phyloP scores from a whole-genome alignment of 768 basidiomycete species.

The Leucosporidium yakuticum region DNA sequence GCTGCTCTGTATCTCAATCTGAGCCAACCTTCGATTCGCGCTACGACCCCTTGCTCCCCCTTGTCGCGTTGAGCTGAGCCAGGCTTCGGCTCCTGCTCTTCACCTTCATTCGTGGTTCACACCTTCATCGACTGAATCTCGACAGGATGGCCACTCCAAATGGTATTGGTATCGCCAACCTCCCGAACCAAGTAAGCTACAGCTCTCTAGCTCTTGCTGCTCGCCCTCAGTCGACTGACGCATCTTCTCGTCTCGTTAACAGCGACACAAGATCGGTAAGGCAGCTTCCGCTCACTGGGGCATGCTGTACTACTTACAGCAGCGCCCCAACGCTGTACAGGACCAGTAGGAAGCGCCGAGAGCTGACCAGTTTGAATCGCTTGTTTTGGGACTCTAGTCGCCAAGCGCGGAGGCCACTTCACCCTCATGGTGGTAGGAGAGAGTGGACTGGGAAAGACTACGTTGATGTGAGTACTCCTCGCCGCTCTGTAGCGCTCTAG shows the following conservation, averaged over 20 bases:
- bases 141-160: neutral
- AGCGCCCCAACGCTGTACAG: no score
- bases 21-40: neutral
- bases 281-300: neutral
- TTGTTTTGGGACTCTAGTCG: constrained; percentile 49
- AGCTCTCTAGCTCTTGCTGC: neutral
- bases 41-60: no score
- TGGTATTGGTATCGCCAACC: constrained; percentile 71
- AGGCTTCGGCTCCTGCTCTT: no score
- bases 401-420: constrained; percentile 93
- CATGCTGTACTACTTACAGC: no score
- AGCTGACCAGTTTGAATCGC: neutral
- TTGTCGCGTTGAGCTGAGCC: no score
- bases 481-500: neutral
- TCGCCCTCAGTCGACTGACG: neutral
- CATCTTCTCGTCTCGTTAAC: constrained; percentile 17
- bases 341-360: neutral
- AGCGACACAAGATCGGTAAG: constrained; percentile 87
- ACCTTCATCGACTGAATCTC: no score
- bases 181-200: constrained; percentile 83
- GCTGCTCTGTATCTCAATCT: neutral
- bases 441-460: constrained; percentile 81
- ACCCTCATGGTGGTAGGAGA: constrained; percentile 99
- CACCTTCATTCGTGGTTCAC: no score
- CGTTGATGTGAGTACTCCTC: constrained; percentile 20